Conservation (phyloP, 768 basidiomycete species). For the Amanita subjunquillea region DNA sequence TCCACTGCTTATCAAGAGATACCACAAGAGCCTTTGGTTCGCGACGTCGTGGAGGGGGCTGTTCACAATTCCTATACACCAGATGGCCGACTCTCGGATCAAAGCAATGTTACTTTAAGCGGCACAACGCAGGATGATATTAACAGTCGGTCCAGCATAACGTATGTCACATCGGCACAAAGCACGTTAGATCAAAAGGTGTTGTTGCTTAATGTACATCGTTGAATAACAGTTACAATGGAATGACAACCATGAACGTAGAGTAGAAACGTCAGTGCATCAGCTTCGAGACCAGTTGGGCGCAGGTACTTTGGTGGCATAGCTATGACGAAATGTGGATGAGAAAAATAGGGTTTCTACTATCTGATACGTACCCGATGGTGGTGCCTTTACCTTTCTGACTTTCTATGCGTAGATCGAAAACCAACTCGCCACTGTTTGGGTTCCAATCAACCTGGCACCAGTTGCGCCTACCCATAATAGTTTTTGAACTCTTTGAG, state of each 20-base stretch:
- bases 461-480: slow-evolving; percentile 90
- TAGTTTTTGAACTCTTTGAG: slow-evolving; percentile 63
- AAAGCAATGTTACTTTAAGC: neutral
- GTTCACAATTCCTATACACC: neutral
- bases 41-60: neutral
- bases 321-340: slow-evolving; percentile 7
- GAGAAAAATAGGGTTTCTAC: neutral
- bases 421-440: slow-evolving; percentile 54
- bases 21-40: neutral
- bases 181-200: too few species aligned
- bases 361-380: slow-evolving; percentile 43
- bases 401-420: slow-evolving; percentile 82
- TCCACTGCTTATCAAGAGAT: slow-evolving; percentile 23
- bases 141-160: too few species aligned
- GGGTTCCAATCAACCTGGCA: slow-evolving; percentile 56
- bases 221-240: too few species aligned
- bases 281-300: slow-evolving; percentile 13
- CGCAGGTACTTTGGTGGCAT: slow-evolving; percentile 13
- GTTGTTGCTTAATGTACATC: too few species aligned
- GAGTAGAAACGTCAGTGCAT: neutral
- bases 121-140: neutral
- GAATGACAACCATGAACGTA: too few species aligned
- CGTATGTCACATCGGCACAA: too few species aligned
- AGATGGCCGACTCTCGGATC: neutral
- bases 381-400: slow-evolving; percentile 77